These are phyloP conservation scores for Amphibolis antarctica DNA, from an alignment of 106 monocot genomes.

Conservation along the genomic window DNA sequence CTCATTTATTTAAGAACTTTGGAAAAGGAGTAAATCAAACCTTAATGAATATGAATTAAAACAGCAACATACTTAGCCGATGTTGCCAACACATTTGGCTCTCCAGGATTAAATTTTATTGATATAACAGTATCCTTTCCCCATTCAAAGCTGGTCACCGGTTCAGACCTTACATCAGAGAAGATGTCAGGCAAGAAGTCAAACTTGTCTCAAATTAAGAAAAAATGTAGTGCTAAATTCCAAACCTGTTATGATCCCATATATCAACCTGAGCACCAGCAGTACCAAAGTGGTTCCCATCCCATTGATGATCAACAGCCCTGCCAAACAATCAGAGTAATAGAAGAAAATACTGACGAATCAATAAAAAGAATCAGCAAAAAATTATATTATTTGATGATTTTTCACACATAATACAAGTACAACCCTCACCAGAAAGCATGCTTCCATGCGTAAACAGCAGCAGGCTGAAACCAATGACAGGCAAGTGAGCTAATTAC, in stretches of 20 bases:
- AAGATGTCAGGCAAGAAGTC: background rate
- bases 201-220: background rate
- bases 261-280: constrained; percentile 94
- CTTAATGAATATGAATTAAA: background rate
- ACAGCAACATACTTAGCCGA: constrained; percentile 48
- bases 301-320: constrained; percentile 94
- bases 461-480: constrained; percentile 49
- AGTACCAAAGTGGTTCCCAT: constrained; percentile 81
- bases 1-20: no score
- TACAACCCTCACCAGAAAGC: constrained; percentile 58
- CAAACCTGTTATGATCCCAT: constrained; percentile 96
- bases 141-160: constrained; percentile 76
- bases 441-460: constrained; percentile 76
- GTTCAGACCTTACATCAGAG: constrained; percentile 47
- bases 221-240: background rate
- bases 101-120: constrained; percentile 84
- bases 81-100: constrained; percentile 72
- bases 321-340: constrained; percentile 13
- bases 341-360: background rate
- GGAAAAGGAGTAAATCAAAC: background rate
- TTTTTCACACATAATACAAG: background rate
- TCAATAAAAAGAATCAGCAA: background rate
- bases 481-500: background rate
- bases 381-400: no score
- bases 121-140: constrained; percentile 77